Conservation (phyloP, 164 flowering plant species). For the Nymphaea colorata region DNA sequence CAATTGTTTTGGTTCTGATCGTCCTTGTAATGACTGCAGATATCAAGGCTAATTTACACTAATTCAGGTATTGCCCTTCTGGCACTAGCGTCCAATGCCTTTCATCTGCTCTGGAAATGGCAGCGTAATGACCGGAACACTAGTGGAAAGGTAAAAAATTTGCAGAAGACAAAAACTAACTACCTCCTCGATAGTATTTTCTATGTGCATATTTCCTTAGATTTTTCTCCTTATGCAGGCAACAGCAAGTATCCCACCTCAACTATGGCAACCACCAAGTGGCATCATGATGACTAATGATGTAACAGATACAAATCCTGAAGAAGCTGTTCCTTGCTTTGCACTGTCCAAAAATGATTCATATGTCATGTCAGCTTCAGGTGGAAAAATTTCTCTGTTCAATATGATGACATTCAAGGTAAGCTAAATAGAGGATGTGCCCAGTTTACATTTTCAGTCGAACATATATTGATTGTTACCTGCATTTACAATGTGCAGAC, state of each 20-base stretch:
- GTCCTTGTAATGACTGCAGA: constrained; percentile 22
- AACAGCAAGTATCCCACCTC: constrained; percentile 48
- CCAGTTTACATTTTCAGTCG: neutral
- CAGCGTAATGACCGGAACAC: constrained; percentile 50
- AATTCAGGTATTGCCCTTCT: constrained; percentile 63
- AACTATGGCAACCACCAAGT: constrained; percentile 69
- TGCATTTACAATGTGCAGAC: neutral
- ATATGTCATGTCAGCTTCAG: constrained; percentile 1
- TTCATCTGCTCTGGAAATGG: constrained; percentile 81
- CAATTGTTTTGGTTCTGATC: neutral
- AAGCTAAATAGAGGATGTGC: neutral
- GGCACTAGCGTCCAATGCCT: constrained; percentile 72
- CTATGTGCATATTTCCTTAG: neutral
- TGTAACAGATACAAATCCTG: constrained; percentile 39
- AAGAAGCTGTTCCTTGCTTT: constrained; percentile 66
- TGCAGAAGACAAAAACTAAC: neutral
- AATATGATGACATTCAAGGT: constrained; percentile 3
- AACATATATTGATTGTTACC: neutral
- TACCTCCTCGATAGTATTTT: neutral
- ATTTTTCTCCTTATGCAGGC: constrained; percentile 34
- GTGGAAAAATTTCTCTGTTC: constrained; percentile 1
- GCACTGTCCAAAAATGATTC: constrained; percentile 57
- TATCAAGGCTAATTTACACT: constrained; percentile 62
- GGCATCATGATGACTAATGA: constrained; percentile 80
- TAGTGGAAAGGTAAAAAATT: constrained; percentile 42